Evolutionary conservation across 345 rosid genomes (phyloP).

Genomic region (Crucihimalaya himalaica): DNA sequence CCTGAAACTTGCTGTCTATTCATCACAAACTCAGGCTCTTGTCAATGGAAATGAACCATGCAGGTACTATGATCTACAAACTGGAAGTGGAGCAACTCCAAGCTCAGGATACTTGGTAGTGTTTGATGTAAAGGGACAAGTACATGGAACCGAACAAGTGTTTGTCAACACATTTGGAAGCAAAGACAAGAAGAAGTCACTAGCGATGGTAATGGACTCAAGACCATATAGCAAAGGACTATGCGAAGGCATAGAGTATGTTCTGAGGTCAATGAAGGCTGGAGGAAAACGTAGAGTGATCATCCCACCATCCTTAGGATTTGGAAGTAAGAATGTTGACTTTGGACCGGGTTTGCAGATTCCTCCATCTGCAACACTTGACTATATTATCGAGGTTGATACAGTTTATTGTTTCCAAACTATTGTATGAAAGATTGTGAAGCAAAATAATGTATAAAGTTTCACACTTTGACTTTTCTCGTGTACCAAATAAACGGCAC

Average conservation of each 20-base stretch:
- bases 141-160: conserved; percentile 59
- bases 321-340: conserved; percentile 67
- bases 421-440: conserved; percentile 16
- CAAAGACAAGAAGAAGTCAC: conserved; percentile 54
- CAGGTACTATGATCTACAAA: conserved; percentile 77
- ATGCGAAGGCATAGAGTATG: conserved; percentile 82
- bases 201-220: conserved; percentile 79
- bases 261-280: conserved; percentile 70
- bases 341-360: conserved; percentile 60
- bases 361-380: conserved; percentile 69
- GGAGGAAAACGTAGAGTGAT: conserved; percentile 88
- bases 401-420: conserved; percentile 64
- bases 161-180: conserved; percentile 67
- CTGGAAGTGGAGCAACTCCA: conserved; percentile 75
- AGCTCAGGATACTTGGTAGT: conserved; percentile 77
- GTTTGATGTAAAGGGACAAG: conserved; percentile 72
- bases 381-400: conserved; percentile 66
- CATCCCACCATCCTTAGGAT: conserved; percentile 72
- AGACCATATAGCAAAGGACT: conserved; percentile 82
- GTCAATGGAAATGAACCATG: neutral
- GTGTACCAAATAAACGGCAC: conserved; percentile 24
- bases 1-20: neutral
- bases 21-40: conserved; percentile 2
- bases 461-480: conserved; percentile 2
- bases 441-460: neutral